phyloP scores from a whole-genome alignment of 257 asterid species.

The Eustoma russellianum region DNA sequence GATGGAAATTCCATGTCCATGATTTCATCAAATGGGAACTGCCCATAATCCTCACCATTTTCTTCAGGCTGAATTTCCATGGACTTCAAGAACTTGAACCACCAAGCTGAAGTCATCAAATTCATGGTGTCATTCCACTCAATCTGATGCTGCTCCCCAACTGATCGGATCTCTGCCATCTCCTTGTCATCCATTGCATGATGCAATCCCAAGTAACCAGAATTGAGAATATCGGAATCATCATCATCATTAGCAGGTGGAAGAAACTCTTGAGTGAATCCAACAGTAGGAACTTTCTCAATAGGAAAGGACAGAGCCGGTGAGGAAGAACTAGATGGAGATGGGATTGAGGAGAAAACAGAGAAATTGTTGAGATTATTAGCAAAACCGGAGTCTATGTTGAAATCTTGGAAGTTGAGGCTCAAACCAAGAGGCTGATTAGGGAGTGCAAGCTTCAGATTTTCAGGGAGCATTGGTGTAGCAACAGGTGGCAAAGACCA shows the following conservation, averaged over 20 bases:
- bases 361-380: conserved; percentile 29
- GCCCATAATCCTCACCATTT: conserved; percentile 22
- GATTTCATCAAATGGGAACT: conserved; percentile 58
- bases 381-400: conserved; percentile 35
- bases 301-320: conserved; percentile 28
- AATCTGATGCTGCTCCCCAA: conserved; percentile 82
- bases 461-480: conserved; percentile 45
- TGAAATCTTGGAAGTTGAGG: conserved; percentile 77
- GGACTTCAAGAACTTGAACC: conserved; percentile 72
- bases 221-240: background rate
- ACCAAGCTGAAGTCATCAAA: conserved; percentile 77
- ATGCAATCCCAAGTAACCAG: conserved; percentile 46
- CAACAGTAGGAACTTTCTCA: conserved; percentile 37
- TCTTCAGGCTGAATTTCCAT: conserved; percentile 50
- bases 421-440: conserved; percentile 84
- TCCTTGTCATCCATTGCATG: conserved; percentile 78
- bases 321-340: conserved; percentile 48
- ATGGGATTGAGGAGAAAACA: conserved; percentile 43
- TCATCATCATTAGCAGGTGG: conserved; percentile 9
- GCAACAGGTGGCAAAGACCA: conserved; percentile 53
- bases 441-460: conserved; percentile 62
- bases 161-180: conserved; percentile 86
- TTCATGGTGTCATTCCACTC: conserved; percentile 91
- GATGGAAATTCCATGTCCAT: conserved; percentile 88
- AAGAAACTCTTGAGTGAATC: conserved; percentile 15